phyloP scores from a whole-genome alignment of 257 asterid species.

The Solanum medicagineum region DNA sequence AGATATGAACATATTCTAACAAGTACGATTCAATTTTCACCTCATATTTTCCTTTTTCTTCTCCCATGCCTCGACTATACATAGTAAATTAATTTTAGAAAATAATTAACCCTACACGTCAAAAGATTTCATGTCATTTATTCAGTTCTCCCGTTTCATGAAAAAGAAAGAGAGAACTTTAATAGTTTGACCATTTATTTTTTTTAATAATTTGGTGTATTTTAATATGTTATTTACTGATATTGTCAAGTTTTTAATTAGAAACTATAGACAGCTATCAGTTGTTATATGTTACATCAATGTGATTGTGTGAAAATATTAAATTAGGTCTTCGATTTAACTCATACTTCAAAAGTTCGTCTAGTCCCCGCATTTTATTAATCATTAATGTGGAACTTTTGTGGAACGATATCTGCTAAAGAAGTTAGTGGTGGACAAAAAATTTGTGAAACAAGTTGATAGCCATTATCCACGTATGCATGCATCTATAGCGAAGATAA shows the following conservation, averaged over 20 bases:
- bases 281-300: neutral
- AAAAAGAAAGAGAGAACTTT: neutral
- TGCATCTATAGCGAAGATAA: neutral
- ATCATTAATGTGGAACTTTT: no score
- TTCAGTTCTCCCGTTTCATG: neutral
- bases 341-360: no score
- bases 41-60: neutral
- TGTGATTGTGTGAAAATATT: neutral
- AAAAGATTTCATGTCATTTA: neutral
- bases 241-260: neutral
- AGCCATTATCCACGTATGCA: neutral
- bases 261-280: neutral
- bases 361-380: no score
- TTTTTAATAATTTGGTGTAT: neutral
- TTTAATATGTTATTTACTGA: neutral
- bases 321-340: neutral
- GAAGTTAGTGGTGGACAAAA: neutral
- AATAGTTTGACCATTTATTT: neutral
- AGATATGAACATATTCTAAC: neutral
- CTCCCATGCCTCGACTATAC: neutral
- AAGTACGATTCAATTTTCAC: neutral
- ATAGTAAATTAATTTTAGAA: neutral
- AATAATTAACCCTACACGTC: neutral
- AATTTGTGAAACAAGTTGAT: neutral
- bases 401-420: neutral